Evolutionary conservation across 257 asterid genomes (phyloP), one percentile per base, ranked within the genome.

Genomic region (Catharanthus roseus): DNA sequence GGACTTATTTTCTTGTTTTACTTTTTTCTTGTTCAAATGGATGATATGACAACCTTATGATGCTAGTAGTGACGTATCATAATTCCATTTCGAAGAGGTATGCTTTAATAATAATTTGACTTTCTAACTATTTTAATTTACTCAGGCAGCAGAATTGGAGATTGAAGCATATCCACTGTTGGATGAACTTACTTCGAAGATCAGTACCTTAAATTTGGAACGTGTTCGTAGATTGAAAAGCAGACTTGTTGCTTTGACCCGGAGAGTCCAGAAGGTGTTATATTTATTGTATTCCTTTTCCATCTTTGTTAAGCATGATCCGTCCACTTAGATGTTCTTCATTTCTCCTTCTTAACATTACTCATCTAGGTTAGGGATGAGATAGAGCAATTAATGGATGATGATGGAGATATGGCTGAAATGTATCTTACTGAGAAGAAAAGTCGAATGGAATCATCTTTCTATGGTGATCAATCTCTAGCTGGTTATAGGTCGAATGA

Each of bases 391-490:
- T 86, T 95, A 68, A 91, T 95, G 99, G 98, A 95, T 70, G 99
- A 95, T 67, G 99, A 95, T 67, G 99, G 99, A 29, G 99, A 95
- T 83, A 95, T 95, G 99, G 99, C 99, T 79, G 99, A 95, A 82
- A 88, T 95, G 99, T 95, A 90, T 83, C 97, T 95, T 5, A 89
- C 98, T 2, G 98, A 95, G 83, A 95, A 95, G 87, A 95, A 95
- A 82, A 81, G 85, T 0, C 87, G 83, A 58, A 82, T 85, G 90
- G 99, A 89, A 76, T 80, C 92, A 78, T 85, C 95, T 3, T 78
- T 84, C 74, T 91, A 83, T 45, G 96, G 96, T 16, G 98, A 95
- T 63, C 99, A 91, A 75, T 91, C 98, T 61, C 11, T 87, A 82
- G 42, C 83, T 38, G 97, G 97, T 51, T 85, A 79, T 75, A 82